A percentile compares a stretch with the other conserved stretches of the same genome.
These are phyloP conservation scores for Eucalyptus cladocalyx DNA, from an alignment of 345 rosid species.

Conservation along the genomic window DNA sequence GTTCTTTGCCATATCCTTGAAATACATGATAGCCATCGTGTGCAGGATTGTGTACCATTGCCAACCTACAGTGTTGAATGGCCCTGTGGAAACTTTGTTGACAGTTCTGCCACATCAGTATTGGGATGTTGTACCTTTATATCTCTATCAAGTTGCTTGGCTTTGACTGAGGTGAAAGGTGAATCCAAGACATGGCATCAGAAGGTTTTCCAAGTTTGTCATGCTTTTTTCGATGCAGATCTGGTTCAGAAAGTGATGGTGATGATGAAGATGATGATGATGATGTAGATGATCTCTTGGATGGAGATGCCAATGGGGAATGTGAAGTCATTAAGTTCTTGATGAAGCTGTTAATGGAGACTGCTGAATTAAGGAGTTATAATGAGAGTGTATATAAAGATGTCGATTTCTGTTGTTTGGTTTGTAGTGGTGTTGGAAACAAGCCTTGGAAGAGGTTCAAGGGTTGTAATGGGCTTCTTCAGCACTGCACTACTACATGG, in stretches of 20 bases:
- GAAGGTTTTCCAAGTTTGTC: slow-evolving; percentile 26
- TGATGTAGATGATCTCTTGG: not conserved
- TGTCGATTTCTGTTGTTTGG: slow-evolving; percentile 61
- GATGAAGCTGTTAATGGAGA: slow-evolving; percentile 28
- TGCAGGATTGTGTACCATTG: not conserved
- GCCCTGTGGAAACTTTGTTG: not conserved
- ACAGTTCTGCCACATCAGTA: not conserved
- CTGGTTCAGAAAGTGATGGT: not conserved
- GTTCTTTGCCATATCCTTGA: not conserved
- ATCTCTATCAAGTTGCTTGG: not conserved
- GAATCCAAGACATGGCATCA: slow-evolving; percentile 20
- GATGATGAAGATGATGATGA: not conserved
- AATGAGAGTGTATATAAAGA: slow-evolving; percentile 28
- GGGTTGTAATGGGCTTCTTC: slow-evolving; percentile 50
- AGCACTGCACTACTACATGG: slow-evolving; percentile 33
- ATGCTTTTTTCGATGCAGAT: slow-evolving; percentile 15
- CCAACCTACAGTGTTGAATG: not conserved
- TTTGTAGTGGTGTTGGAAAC: slow-evolving; percentile 44
- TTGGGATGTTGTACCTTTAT: not conserved
- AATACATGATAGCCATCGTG: not conserved
- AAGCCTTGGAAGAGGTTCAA: slow-evolving; percentile 36
- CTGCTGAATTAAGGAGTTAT: slow-evolving; percentile 33
- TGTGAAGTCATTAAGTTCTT: slow-evolving; percentile 27
- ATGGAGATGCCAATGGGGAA: slow-evolving; percentile 4
- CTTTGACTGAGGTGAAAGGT: slow-evolving; percentile 4